phyloP scores from a whole-genome alignment of 805 yeast species.

The Tanozyma kutaoensis region DNA sequence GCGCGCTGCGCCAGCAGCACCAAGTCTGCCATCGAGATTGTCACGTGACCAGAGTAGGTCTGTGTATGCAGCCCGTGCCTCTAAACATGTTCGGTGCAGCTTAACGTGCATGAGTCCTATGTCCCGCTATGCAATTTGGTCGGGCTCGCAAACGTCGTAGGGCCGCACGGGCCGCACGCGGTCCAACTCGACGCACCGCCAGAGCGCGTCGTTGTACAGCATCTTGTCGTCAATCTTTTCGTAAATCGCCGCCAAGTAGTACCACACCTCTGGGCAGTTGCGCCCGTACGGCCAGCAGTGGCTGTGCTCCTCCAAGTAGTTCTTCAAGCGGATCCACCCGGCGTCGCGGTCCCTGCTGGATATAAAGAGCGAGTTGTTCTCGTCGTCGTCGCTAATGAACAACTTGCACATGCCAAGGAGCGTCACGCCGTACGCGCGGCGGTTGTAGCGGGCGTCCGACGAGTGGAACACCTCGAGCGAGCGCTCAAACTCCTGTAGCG shows the following conservation, averaged over 20 bases:
- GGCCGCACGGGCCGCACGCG: conserved; percentile 43
- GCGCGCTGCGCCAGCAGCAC: conserved; percentile 28
- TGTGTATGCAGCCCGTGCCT: no score
- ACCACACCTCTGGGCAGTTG: conserved; percentile 51
- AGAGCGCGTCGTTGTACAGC: conserved; percentile 34
- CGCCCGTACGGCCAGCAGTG: conserved; percentile 26
- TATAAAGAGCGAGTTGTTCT: conserved; percentile 26
- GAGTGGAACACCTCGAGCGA: conserved; percentile 32
- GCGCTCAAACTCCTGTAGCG: conserved; percentile 53
- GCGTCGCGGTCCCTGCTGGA: conserved; percentile 45
- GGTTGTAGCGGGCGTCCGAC: conserved; percentile 10
- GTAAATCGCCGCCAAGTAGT: conserved; percentile 49
- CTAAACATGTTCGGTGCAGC: no score
- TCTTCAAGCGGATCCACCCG: conserved; percentile 44
- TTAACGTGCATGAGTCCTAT: no score
- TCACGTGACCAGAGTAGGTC: no score
- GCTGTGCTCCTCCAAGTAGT: conserved; percentile 24
- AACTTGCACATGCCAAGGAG: conserved; percentile 42
- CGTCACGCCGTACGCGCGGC: conserved; percentile 32
- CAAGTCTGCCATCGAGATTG: no score
- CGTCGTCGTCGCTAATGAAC: conserved; percentile 27
- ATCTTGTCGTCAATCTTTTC: conserved; percentile 41
- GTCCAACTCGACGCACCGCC: conserved; percentile 55
- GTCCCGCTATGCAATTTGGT: no score
- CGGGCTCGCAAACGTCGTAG: conserved; percentile 18